phyloP scores from a whole-genome alignment of 495 filamentous ascomycete genomes.

The Aspergillus cavernicola region DNA sequence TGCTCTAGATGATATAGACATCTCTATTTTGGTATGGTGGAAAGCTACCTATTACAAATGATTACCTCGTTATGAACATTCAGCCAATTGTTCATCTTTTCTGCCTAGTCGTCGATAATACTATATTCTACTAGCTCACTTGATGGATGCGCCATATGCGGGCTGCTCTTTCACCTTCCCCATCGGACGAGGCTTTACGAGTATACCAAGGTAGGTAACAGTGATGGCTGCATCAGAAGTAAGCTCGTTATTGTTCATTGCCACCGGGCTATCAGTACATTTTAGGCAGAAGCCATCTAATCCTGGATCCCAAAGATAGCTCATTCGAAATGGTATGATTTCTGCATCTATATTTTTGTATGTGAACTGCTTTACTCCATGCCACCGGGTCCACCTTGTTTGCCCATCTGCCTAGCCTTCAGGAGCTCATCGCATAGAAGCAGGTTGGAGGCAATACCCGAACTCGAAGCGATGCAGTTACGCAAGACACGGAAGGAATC shows the following conservation, averaged over 20 bases:
- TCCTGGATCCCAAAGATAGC: background rate
- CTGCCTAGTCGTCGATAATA: background rate
- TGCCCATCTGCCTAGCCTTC: constrained; percentile 93
- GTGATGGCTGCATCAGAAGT: too few species aligned
- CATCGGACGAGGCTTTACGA: too few species aligned
- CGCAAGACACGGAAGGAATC: constrained; percentile 94
- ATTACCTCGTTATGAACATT: background rate
- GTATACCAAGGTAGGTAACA: too few species aligned
- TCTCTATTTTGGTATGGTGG: background rate
- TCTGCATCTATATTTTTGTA: constrained; percentile 12
- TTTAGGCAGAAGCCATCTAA: background rate
- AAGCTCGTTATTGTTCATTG: background rate
- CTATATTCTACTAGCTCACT: background rate
- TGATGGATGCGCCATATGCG: too few species aligned
- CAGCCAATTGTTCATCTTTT: background rate
- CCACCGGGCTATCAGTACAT: background rate
- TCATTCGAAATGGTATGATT: constrained; percentile 3
- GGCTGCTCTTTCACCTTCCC: too few species aligned
- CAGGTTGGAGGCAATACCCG: constrained; percentile 92
- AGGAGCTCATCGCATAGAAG: constrained; percentile 95
- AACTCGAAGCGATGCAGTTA: constrained; percentile 89
- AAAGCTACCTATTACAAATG: background rate
- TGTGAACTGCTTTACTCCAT: constrained; percentile 42
- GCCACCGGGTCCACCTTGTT: constrained; percentile 38
- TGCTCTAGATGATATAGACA: too few species aligned